Base-by-base conservation (phyloP, 495 filamentous ascomycete genomes). In the Lepidopterella palustris region DNA sequence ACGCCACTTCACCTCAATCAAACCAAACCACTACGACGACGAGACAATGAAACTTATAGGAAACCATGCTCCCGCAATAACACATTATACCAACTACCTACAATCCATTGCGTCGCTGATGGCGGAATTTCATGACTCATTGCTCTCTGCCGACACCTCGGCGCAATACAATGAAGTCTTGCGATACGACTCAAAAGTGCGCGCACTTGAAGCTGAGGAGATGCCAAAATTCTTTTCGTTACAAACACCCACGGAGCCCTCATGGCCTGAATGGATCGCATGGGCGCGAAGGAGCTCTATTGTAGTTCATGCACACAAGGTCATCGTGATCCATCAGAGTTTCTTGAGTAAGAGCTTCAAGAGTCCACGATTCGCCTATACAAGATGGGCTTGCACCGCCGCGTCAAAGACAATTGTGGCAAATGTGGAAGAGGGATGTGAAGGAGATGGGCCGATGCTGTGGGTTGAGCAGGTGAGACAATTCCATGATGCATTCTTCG, bases 321-420 rank as follows among this genome's bases (percentile, higher is more conserved):
- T 80, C 39, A 80, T 80, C 52, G 79, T 79, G 78, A 75, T 80
- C 25, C 76, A 80, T 61, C 72, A 77, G 23, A 70, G 70, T 1
- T 79, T 80, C 55, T 64, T 80, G 0, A 75, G 72, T 47, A 69
- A 67, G 28, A 76, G 74, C 45, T 79, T 79, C 55, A 64, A 72
- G 13, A 70, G 73, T 20, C 68, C 71, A 4, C 71, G 60, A 29
- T 80, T 72, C 53, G 67, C 58, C 21, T 75, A 75, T 20, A 75
- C 75, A 40, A 65, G 77, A 21, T 70, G 75, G 40, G 77, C 77
- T 5, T 79, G 75, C 53, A 67, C 77, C 26, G 73, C 72, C 0
- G 73, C 77, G 0, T 73, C 78, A 4, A 76, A 73, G 67, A 77
- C 72, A 1, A 80, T 80, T 47, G 63, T 80, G 29, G 74, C 73